phyloP scores from a whole-genome alignment of 2,329 filamentous ascomycete genomes.

The Chaetomiaceae sp. region DNA sequence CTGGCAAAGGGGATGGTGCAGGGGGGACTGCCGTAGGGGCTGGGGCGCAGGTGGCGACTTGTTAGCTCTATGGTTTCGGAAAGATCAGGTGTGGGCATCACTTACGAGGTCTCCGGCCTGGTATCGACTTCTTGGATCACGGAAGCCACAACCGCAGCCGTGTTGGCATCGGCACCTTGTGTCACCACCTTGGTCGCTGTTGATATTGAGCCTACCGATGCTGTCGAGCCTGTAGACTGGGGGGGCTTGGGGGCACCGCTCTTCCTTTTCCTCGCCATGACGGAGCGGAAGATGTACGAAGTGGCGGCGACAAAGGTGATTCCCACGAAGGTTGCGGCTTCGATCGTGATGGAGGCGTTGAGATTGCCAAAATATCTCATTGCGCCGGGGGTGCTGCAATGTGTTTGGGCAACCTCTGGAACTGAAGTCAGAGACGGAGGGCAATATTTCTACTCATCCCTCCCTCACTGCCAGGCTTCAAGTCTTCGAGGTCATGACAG shows the following conservation, averaged over 20 bases:
- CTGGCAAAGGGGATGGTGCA: conserved; percentile 26
- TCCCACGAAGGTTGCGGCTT: conserved; percentile 25
- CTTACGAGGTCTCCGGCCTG: conserved; percentile 25
- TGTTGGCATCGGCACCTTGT: conserved; percentile 11
- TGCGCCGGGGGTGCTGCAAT: conserved; percentile 14
- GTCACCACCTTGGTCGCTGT: neutral
- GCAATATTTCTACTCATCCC: conserved; percentile 15
- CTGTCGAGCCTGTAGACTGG: conserved; percentile 4
- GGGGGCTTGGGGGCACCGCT: conserved; percentile 18
- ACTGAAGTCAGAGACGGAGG: neutral
- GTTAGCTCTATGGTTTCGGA: too few relatives aligned
- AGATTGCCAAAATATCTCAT: conserved; percentile 17
- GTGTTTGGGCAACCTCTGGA: neutral
- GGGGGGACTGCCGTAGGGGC: conserved; percentile 25
- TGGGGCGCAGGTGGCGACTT: neutral
- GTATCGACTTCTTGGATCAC: conserved; percentile 18
- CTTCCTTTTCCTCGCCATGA: conserved; percentile 26
- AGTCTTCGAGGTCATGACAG: too few relatives aligned
- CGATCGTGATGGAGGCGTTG: conserved; percentile 21
- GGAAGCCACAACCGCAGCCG: conserved; percentile 7
- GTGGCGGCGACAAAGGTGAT: conserved; percentile 19
- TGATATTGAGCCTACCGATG: neutral
- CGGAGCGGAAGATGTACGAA: conserved; percentile 17
- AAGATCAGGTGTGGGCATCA: neutral
- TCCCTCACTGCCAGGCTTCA: neutral